Evolutionary conservation across 805 yeast genomes (phyloP).

Genomic region (Lachancea nothofagi): DNA sequence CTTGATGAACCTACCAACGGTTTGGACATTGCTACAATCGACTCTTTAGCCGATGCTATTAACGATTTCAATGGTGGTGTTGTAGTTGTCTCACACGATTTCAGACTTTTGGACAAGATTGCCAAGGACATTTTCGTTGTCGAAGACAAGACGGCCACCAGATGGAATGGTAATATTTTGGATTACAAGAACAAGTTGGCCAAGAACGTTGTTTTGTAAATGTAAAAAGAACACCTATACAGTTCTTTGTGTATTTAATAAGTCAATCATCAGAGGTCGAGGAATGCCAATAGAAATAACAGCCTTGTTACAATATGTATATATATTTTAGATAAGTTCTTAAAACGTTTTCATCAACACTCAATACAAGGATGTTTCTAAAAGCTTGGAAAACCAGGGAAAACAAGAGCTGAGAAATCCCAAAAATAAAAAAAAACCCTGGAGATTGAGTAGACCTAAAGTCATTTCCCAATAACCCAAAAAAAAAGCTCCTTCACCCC

Average conservation of each 20-base stretch:
- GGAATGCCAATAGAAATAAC: no score
- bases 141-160: conserved; percentile 90
- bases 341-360: neutral
- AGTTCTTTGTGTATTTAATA: conserved; percentile 7
- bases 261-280: no score
- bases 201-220: conserved; percentile 70
- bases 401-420: neutral
- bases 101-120: conserved; percentile 93
- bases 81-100: conserved; percentile 97
- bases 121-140: conserved; percentile 97
- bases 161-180: conserved; percentile 91
- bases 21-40: conserved; percentile 96
- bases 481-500: neutral
- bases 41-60: conserved; percentile 95
- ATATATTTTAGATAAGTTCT: neutral
- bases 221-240: neutral
- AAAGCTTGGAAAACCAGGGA: neutral
- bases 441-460: conserved; percentile 1
- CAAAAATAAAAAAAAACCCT: conserved; percentile 3
- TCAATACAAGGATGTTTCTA: no score
- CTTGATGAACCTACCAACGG: conserved; percentile 99
- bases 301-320: neutral
- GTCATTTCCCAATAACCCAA: no score
- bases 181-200: conserved; percentile 94
- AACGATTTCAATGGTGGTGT: conserved; percentile 96